Evolutionary conservation across 2,329 filamentous ascomycete genomes (phyloP).

Genomic region (Dothistroma pini): DNA sequence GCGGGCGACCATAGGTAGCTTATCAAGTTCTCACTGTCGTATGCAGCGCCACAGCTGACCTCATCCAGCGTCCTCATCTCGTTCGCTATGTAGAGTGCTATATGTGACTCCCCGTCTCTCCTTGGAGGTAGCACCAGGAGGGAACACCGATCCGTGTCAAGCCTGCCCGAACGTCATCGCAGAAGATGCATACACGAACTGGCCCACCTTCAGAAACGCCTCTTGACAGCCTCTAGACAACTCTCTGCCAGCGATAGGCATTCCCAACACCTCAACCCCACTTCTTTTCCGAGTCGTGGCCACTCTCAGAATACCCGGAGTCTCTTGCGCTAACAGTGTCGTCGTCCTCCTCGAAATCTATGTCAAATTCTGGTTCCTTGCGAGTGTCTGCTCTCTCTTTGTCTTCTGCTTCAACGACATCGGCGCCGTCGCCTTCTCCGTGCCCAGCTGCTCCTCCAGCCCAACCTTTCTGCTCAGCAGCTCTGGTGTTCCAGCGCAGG

Average conservation of each 20-base stretch:
- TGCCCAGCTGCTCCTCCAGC: slow-evolving; percentile 55
- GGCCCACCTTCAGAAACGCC: neutral
- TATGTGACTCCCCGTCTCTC: neutral
- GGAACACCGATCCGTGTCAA: neutral
- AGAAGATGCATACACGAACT: neutral
- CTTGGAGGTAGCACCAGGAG: neutral
- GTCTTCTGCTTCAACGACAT: slow-evolving; percentile 28
- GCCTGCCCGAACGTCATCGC: neutral
- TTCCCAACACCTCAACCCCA: slow-evolving; percentile 11
- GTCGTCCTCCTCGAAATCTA: slow-evolving; percentile 72
- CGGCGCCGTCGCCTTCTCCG: slow-evolving; percentile 34
- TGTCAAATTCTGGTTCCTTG: slow-evolving; percentile 73
- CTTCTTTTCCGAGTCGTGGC: slow-evolving; percentile 20
- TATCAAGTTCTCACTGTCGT: neutral
- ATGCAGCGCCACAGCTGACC: neutral
- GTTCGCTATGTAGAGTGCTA: neutral
- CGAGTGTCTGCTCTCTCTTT: slow-evolving; percentile 44
- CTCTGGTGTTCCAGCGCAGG: slow-evolving; percentile 90
- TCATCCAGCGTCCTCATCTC: neutral
- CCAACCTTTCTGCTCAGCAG: slow-evolving; percentile 87
- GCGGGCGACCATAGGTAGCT: neutral
- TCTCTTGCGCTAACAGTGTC: slow-evolving; percentile 38
- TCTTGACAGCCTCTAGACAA: neutral
- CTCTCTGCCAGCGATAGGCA: neutral
- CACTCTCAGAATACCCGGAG: slow-evolving; percentile 27